Evolutionary conservation across 2,329 filamentous ascomycete genomes (phyloP), one percentile per base, ranked within the genome.

Genomic region (Penicillium olsonii): DNA sequence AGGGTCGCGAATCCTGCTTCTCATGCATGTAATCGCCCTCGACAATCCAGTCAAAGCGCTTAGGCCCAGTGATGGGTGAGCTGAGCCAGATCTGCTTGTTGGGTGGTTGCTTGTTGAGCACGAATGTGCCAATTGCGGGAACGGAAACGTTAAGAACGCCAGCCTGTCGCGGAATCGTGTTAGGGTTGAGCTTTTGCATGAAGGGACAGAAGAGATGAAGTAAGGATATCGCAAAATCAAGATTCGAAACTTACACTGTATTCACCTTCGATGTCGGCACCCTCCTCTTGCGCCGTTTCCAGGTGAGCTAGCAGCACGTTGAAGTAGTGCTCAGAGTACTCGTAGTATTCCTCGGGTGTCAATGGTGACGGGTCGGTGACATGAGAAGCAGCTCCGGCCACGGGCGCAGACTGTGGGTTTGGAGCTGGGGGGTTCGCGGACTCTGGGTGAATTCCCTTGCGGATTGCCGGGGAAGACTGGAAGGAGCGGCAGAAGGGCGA

Each of bases 1-100:
- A 67, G 14, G 65, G 64, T 20, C 71, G 63, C 2, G 85, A 87
- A 26, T 85, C 90, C 70, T 92, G 87, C 75, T 95, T 95, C 67
- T 90, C 81, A 62, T 84, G 73, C 77, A 91, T 87, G 26, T 82
- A 78, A 62, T 94, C 89, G 50, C 85, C 70, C 49, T 69, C 67
- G 12, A 92, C 69, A 47, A 95, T 87, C 82, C 89, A 99, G 71
- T 97, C 92, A 75, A 87, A 99, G 50, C 92, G 86, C 75, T 96
- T 96, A 12, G 94, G 94, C 0, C 94, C 94, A 5, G 89, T 92
- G 45, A 90, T 78, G 4, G 94, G 94, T 37, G 90, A 95, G 31
- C 90, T 94, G 38, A 97, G 84, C 94, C 94, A 99, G 67, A 99
- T 96, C 69, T 87, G 94, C 78, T 91, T 94, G 79, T 96, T 97